These are phyloP conservation scores for Ormosia emarginata DNA, from an alignment of 306 rosid genomes.

Conservation along the genomic window DNA sequence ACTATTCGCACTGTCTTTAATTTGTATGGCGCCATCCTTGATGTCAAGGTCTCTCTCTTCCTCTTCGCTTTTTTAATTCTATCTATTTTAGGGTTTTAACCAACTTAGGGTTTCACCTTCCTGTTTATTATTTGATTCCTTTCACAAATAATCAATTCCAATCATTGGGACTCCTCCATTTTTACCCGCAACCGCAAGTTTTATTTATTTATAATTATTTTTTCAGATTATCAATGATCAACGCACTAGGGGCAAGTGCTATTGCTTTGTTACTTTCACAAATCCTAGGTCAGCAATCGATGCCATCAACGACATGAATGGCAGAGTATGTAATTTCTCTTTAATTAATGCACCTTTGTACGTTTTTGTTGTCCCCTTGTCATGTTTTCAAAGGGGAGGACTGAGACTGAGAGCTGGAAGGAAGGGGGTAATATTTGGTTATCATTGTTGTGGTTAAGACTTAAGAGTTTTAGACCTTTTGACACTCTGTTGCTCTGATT, in stretches of 20 bases:
- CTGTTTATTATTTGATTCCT: no score
- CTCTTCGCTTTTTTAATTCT: neutral
- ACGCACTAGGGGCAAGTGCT: slow-evolving; percentile 78
- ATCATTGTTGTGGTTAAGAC: slow-evolving; percentile 8
- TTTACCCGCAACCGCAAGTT: neutral
- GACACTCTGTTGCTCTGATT: slow-evolving; percentile 36
- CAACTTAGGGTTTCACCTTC: neutral
- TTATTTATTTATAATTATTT: neutral
- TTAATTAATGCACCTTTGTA: neutral
- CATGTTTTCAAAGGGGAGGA: neutral
- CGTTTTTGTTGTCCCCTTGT: neutral
- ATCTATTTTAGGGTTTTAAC: slow-evolving; percentile 12
- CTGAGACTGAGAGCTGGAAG: no score
- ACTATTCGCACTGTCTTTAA: slow-evolving; percentile 60
- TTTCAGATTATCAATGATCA: slow-evolving; percentile 82
- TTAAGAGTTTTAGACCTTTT: slow-evolving; percentile 13
- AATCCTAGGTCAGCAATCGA: slow-evolving; percentile 83
- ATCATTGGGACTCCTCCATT: neutral
- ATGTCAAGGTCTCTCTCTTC: slow-evolving; percentile 63
- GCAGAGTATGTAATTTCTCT: slow-evolving; percentile 59
- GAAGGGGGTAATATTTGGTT: neutral
- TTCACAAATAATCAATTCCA: neutral
- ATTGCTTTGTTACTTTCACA: slow-evolving; percentile 84
- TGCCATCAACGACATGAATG: slow-evolving; percentile 91
- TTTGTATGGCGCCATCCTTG: slow-evolving; percentile 75